Conservation (phyloP, 2,329 filamentous ascomycete species). For the Sarocladiaceae sp. region DNA sequence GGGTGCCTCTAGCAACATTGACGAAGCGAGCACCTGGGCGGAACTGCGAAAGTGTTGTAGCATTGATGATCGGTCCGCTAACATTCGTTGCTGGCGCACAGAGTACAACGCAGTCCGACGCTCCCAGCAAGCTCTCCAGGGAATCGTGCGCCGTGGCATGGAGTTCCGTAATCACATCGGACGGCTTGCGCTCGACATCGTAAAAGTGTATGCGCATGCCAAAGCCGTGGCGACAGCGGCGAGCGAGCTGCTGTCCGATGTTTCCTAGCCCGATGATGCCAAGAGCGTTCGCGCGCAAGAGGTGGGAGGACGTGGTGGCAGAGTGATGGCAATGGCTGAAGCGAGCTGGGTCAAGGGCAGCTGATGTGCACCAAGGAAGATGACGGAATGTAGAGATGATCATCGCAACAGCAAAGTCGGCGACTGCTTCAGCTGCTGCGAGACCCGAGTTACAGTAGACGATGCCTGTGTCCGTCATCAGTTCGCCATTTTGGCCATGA, state of each 20-base stretch:
- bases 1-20: constrained; percentile 60
- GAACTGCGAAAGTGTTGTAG: constrained; percentile 43
- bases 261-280: constrained; percentile 69
- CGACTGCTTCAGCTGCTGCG: constrained; percentile 68
- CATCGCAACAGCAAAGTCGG: constrained; percentile 66
- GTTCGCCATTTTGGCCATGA: neutral
- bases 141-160: constrained; percentile 44
- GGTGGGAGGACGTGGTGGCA: constrained; percentile 56
- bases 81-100: constrained; percentile 45
- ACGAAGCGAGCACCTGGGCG: constrained; percentile 55
- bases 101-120: constrained; percentile 57
- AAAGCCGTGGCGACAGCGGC: constrained; percentile 46
- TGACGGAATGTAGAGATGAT: constrained; percentile 67
- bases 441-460: constrained; percentile 70
- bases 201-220: constrained; percentile 64
- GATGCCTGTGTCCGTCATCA: constrained; percentile 38
- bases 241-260: constrained; percentile 59
- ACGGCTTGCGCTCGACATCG: constrained; percentile 49
- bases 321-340: constrained; percentile 58
- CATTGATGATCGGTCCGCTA: constrained; percentile 42
- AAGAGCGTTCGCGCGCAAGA: constrained; percentile 56
- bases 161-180: constrained; percentile 28
- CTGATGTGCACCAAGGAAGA: constrained; percentile 59
- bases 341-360: constrained; percentile 37
- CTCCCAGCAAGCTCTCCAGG: constrained; percentile 47